Evolutionary conservation across 495 filamentous ascomycete genomes (phyloP), one percentile per base, ranked within the genome.

Genomic region (Platismatia glauca): DNA sequence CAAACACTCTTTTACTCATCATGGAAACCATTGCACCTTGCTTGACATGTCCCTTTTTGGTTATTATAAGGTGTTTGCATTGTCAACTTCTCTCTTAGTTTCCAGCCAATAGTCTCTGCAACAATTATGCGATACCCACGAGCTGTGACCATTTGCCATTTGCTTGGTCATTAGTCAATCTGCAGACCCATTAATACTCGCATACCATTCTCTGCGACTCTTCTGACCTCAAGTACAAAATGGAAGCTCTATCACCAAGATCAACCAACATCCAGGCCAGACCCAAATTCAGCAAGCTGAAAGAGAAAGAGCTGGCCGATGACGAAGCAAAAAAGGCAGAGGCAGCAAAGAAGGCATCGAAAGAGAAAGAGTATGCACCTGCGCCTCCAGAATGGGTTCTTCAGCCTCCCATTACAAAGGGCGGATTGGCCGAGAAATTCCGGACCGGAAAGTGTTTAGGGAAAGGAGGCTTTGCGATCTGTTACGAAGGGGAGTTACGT

Each of bases 391-490:
- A 84, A 58, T 76, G 89, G 67, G 89, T 97, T 31, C 72, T 77
- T 60, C 90, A 96, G 70, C 91, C 90, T 57, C 71, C 81, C 43
- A 76, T 79, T 70, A 68, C 73, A 60, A 73, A 84, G 60, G 82
- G 84, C 44, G 80, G 81, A 67, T 80, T 88, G 74, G 86, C 87
- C 58, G 86, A 89, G 63, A 79, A 83, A 58, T 98, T 96, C 77
- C 81, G 84, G 44, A 88, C 91, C 9, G 94, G 93, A n/a, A 81
- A 77, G 46, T 84, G 89, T 59, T 77, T 98, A 50, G 94, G 94
- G 0, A 96, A 94, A 75, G 94, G 94, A 52, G 94, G 94, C 0
- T 98, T 98, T 71, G 94, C 94, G 24, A 88, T 96, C 34, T 97
- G 94, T 73, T 94, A 88, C 65, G 78, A 87, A 53, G 94, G 90